Evolutionary conservation across 306 rosid genomes (phyloP).

Genomic region (Acacia acuminata): DNA sequence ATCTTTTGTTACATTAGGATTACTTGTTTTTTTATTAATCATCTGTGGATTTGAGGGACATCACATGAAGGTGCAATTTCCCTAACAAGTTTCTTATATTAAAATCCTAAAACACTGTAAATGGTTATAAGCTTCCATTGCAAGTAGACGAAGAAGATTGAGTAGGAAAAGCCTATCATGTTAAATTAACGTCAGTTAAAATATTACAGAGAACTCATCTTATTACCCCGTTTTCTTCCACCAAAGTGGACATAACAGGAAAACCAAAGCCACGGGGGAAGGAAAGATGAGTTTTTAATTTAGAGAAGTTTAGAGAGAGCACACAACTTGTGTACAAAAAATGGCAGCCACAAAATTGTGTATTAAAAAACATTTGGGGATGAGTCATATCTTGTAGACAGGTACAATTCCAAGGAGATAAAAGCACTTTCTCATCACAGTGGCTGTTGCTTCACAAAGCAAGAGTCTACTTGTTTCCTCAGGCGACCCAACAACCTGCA

Average conservation of each 20-base stretch:
- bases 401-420: slow-evolving; percentile 83
- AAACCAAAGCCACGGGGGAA: neutral
- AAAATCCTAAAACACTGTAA: neutral
- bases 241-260: slow-evolving; percentile 9
- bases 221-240: slow-evolving; percentile 21
- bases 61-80: neutral
- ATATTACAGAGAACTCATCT: slow-evolving; percentile 10
- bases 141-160: neutral
- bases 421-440: slow-evolving; percentile 89
- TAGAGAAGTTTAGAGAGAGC: neutral
- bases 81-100: neutral
- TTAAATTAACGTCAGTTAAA: neutral
- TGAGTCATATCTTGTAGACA: slow-evolving; percentile 74
- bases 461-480: slow-evolving; percentile 90
- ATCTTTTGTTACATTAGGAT: neutral
- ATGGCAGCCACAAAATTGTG: slow-evolving; percentile 6
- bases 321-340: slow-evolving; percentile 15
- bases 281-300: neutral
- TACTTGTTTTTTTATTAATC: neutral
- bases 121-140: neutral
- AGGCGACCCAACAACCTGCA: slow-evolving; percentile 78
- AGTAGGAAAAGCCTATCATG: neutral
- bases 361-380: slow-evolving; percentile 8
- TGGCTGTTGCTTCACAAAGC: slow-evolving; percentile 92
- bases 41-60: neutral